Conservation (phyloP, 495 filamentous ascomycete species). For the Xylaria palmicola region DNA sequence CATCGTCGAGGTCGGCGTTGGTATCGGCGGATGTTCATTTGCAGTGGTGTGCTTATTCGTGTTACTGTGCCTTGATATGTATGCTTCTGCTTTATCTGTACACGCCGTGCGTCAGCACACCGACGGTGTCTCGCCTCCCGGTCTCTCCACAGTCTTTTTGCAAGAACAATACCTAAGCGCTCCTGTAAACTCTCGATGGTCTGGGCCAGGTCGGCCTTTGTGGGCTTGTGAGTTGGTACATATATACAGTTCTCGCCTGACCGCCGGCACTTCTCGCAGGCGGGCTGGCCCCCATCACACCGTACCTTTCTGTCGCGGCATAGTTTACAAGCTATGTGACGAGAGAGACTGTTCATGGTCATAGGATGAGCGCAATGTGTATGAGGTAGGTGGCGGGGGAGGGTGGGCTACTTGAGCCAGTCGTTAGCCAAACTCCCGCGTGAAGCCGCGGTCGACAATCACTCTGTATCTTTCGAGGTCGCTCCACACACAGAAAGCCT, state of each 20-base stretch:
- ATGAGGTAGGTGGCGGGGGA: background rate
- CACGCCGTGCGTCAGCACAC: slow-evolving; percentile 1
- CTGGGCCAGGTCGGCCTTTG: slow-evolving; percentile 20
- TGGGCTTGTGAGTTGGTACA: slow-evolving; percentile 19
- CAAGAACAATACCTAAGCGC: slow-evolving; percentile 16
- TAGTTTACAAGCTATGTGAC: slow-evolving; percentile 22
- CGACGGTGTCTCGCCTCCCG: background rate
- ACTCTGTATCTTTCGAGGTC: background rate
- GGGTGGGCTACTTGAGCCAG: slow-evolving; percentile 1
- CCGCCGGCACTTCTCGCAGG: slow-evolving; percentile 19
- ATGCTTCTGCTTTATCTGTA: slow-evolving; percentile 19
- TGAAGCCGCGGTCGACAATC: background rate
- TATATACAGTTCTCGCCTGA: slow-evolving; percentile 18
- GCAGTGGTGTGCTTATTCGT: slow-evolving; percentile 3
- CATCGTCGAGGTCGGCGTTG: slow-evolving; percentile 8
- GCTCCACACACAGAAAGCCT: slow-evolving; percentile 2
- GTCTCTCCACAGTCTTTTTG: background rate
- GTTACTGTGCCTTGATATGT: slow-evolving; percentile 15
- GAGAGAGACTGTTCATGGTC: slow-evolving; percentile 16
- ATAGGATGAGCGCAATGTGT: background rate
- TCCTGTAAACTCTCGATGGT: slow-evolving; percentile 19
- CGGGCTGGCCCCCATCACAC: slow-evolving; percentile 18
- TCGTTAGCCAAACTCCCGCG: slow-evolving; percentile 1
- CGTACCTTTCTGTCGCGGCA: slow-evolving; percentile 20
- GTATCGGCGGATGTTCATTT: background rate